Conservation (phyloP, 352 stramenopile genomes). For the Phytophthora nicotianae region DNA sequence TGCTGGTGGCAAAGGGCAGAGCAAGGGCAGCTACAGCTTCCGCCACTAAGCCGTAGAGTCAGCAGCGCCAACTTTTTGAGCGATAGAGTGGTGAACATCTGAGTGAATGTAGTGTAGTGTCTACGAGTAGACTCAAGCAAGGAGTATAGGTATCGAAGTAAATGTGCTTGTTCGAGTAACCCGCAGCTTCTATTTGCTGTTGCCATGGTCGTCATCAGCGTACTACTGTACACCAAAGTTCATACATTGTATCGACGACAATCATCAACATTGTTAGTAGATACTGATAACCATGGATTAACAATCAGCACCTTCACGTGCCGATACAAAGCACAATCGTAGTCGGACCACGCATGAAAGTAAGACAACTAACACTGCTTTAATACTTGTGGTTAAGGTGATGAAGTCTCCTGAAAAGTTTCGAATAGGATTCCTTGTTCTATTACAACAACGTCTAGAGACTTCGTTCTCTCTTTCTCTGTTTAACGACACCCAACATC, state of each 20-base stretch:
- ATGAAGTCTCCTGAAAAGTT: slow-evolving; percentile 4
- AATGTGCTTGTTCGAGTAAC: slow-evolving; percentile 3
- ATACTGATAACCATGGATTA: no score
- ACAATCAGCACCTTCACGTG: no score
- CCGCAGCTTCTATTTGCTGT: no score
- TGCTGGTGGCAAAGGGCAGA: slow-evolving; percentile 8
- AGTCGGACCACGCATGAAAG: no score
- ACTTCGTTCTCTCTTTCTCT: slow-evolving; percentile 26
- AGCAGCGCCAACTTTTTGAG: slow-evolving; percentile 6
- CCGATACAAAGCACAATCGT: no score
- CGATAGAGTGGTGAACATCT: no score
- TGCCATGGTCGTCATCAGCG: no score
- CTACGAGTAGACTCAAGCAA: slow-evolving; percentile 1
- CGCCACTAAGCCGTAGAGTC: slow-evolving; percentile 10
- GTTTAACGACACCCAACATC: slow-evolving; percentile 22
- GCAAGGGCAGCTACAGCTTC: slow-evolving; percentile 23
- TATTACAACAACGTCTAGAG: slow-evolving; percentile 29
- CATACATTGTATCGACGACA: no score
- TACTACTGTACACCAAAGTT: no score
- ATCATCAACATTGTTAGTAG: no score
- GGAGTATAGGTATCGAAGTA: slow-evolving; percentile 13
- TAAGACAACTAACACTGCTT: no score
- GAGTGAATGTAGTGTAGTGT: slow-evolving; percentile 1
- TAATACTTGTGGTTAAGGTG: neutral
- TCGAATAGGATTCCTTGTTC: slow-evolving; percentile 14